These are phyloP conservation scores for Penicillium canariense DNA, from an alignment of 495 filamentous ascomycete genomes.

Conservation along the genomic window DNA sequence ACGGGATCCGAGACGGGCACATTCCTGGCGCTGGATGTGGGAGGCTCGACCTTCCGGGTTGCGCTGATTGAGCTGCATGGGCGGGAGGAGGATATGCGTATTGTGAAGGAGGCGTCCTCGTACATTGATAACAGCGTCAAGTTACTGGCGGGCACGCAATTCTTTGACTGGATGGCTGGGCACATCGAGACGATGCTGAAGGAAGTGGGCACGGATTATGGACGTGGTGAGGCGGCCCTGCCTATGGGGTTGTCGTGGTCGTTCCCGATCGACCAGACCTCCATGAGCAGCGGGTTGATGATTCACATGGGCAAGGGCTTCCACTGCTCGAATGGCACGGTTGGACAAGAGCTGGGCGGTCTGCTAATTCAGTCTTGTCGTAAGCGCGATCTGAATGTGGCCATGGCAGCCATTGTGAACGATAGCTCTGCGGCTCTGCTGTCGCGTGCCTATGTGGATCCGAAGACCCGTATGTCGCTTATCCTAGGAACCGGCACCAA, in stretches of 20 bases:
- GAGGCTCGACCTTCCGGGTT: conserved; percentile 64
- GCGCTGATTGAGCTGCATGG: conserved; percentile 59
- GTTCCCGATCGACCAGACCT: conserved; percentile 66
- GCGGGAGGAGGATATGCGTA: conserved; percentile 47
- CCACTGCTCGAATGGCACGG: conserved; percentile 53
- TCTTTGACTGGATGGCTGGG: conserved; percentile 70
- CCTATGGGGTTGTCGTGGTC: conserved; percentile 67
- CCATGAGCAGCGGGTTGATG: conserved; percentile 53
- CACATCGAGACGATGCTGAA: conserved; percentile 55
- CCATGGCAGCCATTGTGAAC: conserved; percentile 75
- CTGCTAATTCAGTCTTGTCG: conserved; percentile 58
- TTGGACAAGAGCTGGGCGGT: conserved; percentile 57
- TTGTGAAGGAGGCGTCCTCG: conserved; percentile 48
- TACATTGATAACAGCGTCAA: conserved; percentile 55
- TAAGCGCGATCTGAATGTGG: conserved; percentile 45
- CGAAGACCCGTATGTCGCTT: conserved; percentile 66
- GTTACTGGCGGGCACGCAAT: conserved; percentile 50
- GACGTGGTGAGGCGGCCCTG: conserved; percentile 39
- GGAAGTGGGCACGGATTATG: conserved; percentile 39
- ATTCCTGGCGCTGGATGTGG: conserved; percentile 63
- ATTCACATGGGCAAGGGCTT: conserved; percentile 70
- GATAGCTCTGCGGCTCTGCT: conserved; percentile 81
- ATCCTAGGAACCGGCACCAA: conserved; percentile 88
- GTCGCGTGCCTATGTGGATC: conserved; percentile 67
- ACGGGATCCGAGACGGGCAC: conserved; percentile 59